Conservation (phyloP, 73 alveolate species). For the Chromera velia region DNA sequence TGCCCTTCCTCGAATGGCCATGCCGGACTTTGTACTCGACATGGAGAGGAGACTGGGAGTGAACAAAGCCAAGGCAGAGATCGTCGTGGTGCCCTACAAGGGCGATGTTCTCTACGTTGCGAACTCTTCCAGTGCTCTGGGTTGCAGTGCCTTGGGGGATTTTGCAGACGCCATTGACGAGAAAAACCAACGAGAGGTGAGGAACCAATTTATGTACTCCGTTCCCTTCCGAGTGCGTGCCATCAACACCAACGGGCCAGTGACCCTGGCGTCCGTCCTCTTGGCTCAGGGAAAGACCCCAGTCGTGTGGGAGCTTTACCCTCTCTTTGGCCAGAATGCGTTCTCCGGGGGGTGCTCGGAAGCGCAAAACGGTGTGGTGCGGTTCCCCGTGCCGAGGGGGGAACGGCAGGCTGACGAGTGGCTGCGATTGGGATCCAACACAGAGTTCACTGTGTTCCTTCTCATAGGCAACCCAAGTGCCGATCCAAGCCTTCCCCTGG, state of each 20-base stretch:
- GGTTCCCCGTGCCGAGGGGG: too few species aligned
- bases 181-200: not conserved
- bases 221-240: not conserved
- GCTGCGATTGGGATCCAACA: too few species aligned
- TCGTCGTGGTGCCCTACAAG: not conserved
- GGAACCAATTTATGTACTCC: not conserved
- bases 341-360: too few species aligned
- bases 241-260: not conserved
- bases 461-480: too few species aligned
- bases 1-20: slow-evolving; percentile 1
- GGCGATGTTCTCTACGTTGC: not conserved
- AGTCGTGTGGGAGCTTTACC: too few species aligned
- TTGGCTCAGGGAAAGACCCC: not conserved
- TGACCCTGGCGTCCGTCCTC: not conserved
- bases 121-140: slow-evolving; percentile 1
- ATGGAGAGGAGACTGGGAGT: slow-evolving; percentile 1
- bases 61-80: not conserved
- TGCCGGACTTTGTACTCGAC: not conserved
- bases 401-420: too few species aligned
- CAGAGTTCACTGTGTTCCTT: too few species aligned
- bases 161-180: not conserved
- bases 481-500: too few species aligned
- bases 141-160: slow-evolving; percentile 4
- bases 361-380: too few species aligned
- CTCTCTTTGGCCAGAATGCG: too few species aligned